A percentile compares a stretch with the other conserved stretches of the same genome.
Evolutionary conservation across 768 basidiomycete species (phyloP).

Genomic region (Fomitopsis pulvina): DNA sequence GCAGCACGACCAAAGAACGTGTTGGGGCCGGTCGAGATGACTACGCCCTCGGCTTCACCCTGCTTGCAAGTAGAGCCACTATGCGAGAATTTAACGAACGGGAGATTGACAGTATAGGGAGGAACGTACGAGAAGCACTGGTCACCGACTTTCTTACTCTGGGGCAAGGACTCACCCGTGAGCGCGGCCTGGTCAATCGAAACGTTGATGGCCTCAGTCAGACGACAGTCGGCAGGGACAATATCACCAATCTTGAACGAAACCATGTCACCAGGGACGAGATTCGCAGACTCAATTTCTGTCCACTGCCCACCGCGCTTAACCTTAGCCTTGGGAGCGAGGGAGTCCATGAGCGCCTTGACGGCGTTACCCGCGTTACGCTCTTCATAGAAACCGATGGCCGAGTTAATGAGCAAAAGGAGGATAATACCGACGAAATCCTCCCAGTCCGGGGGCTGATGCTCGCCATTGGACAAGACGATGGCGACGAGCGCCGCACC

Average conservation of each 20-base stretch:
- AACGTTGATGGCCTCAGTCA: constrained; percentile 94
- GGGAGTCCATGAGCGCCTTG: constrained; percentile 98
- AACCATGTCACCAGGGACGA: constrained; percentile 95
- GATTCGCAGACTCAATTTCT: constrained; percentile 84
- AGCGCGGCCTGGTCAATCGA: constrained; percentile 98
- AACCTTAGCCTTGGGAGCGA: constrained; percentile 95
- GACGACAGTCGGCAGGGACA: constrained; percentile 96
- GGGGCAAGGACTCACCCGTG: constrained; percentile 94
- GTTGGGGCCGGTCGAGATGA: constrained; percentile 97
- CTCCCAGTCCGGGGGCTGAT: constrained; percentile 87
- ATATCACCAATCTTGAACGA: constrained; percentile 99
- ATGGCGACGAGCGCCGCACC: constrained; percentile 93
- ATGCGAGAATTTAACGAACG: constrained; percentile 5
- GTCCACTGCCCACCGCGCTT: constrained; percentile 80
- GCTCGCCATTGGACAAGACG: constrained; percentile 88
- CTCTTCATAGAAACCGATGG: constrained; percentile 98
- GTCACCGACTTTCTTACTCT: constrained; percentile 87
- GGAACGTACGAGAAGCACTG: constrained; percentile 93
- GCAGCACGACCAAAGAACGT: constrained; percentile 99
- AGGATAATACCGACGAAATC: constrained; percentile 96
- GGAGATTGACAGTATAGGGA: not conserved
- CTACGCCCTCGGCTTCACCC: constrained; percentile 97
- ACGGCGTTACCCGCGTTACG: constrained; percentile 96
- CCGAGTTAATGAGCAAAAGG: constrained; percentile 88
- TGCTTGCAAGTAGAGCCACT: constrained; percentile 98